Evolutionary conservation across 495 filamentous ascomycete genomes (phyloP).

Genomic region (Achaetomiella virescens): DNA sequence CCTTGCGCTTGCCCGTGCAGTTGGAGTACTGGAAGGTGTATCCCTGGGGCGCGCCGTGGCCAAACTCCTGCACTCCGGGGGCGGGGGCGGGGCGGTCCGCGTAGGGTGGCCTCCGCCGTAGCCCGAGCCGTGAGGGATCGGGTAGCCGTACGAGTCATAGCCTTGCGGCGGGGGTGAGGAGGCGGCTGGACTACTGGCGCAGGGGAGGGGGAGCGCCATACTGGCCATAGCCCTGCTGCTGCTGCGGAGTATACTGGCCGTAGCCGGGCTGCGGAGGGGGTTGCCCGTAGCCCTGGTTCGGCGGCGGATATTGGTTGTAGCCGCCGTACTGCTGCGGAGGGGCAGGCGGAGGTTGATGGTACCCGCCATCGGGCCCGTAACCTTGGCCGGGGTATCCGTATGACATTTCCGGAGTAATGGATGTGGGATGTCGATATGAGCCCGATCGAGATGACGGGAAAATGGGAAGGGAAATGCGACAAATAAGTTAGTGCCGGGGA

Average conservation of each 20-base stretch:
- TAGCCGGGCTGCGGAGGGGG: slow-evolving; percentile 21
- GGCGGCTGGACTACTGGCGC: slow-evolving; percentile 28
- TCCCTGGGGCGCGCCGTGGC: slow-evolving; percentile 41
- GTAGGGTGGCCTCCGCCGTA: slow-evolving; percentile 16
- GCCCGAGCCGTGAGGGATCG: slow-evolving; percentile 12
- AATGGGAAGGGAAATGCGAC: background rate
- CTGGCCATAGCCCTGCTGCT: slow-evolving; percentile 23
- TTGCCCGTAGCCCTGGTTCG: slow-evolving; percentile 24
- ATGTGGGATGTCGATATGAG: background rate
- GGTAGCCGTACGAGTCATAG: slow-evolving; percentile 33
- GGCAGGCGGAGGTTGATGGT: slow-evolving; percentile 1
- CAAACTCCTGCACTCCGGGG: slow-evolving; percentile 39
- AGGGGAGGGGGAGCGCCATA: slow-evolving; percentile 17
- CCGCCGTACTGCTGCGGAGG: slow-evolving; percentile 16
- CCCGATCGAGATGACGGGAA: background rate
- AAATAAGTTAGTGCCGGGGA: background rate
- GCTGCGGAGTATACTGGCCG: slow-evolving; percentile 16
- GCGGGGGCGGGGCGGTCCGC: slow-evolving; percentile 44
- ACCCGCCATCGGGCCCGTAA: slow-evolving; percentile 17
- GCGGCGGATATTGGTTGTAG: slow-evolving; percentile 13
- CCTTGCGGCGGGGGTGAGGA: slow-evolving; percentile 28
- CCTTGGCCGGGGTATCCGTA: slow-evolving; percentile 33
- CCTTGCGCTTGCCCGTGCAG: slow-evolving; percentile 80
- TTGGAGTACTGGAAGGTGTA: slow-evolving; percentile 77
- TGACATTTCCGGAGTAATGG: slow-evolving; percentile 19